Evolutionary conservation across 768 basidiomycete species (phyloP).

Genomic region (Phylloporus sp.): DNA sequence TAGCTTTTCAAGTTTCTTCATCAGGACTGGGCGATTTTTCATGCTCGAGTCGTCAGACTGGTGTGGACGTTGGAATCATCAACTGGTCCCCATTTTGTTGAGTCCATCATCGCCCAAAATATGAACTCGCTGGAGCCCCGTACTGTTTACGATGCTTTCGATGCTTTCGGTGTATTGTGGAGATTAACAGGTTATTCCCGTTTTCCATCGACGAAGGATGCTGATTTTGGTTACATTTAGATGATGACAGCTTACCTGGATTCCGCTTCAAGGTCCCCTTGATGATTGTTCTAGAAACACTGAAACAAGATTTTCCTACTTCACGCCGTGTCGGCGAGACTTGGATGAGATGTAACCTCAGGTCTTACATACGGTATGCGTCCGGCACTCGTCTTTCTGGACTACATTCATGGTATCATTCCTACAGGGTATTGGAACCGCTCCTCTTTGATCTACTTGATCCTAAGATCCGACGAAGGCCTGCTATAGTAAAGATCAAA

Average conservation of each 20-base stretch:
- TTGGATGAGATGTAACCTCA: conserved; percentile 94
- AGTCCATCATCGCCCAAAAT: conserved; percentile 72
- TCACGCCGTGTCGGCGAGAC: conserved; percentile 83
- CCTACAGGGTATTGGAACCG: conserved; percentile 82
- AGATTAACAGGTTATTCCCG: conserved; percentile 65
- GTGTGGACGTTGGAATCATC: conserved; percentile 73
- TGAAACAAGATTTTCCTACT: conserved; percentile 72
- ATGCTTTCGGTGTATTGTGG: conserved; percentile 93
- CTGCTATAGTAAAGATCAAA: conserved; percentile 48
- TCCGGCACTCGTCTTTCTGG: background rate
- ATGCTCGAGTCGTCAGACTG: conserved; percentile 74
- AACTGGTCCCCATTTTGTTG: conserved; percentile 59
- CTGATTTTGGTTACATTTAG: conserved; percentile 35
- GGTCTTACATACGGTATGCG: conserved; percentile 80
- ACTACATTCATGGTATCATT: background rate
- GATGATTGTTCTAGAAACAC: conserved; percentile 80
- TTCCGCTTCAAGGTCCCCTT: conserved; percentile 81
- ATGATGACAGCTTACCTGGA: conserved; percentile 79
- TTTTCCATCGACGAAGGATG: background rate
- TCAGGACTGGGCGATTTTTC: conserved; percentile 63
- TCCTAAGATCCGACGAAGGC: conserved; percentile 54
- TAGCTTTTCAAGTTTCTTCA: conserved; percentile 74
- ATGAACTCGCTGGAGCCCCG: conserved; percentile 54
- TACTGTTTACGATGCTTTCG: conserved; percentile 57
- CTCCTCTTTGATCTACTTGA: conserved; percentile 75